Evolutionary conservation across 768 basidiomycete genomes (phyloP).

Genomic region (Cyclocybe aegerita): DNA sequence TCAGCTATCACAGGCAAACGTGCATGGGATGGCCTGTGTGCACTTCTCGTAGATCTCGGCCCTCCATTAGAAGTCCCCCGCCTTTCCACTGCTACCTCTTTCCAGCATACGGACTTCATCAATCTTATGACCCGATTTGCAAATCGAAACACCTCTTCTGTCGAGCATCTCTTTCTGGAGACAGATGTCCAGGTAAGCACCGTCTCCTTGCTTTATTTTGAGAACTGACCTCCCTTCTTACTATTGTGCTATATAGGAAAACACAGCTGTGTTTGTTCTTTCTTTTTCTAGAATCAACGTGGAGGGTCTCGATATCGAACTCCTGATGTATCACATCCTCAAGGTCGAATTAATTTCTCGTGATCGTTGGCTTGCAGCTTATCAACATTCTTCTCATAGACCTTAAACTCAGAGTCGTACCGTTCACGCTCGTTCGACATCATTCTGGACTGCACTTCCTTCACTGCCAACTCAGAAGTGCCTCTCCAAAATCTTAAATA

Average conservation of each 20-base stretch:
- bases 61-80: constrained; percentile 66
- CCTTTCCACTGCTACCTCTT: constrained; percentile 45
- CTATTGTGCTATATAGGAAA: constrained; percentile 22
- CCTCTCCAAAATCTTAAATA: constrained; percentile 82
- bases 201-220: background rate
- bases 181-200: constrained; percentile 46
- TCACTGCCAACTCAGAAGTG: constrained; percentile 71
- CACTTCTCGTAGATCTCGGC: constrained; percentile 76
- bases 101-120: constrained; percentile 62
- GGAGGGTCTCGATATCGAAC: constrained; percentile 75
- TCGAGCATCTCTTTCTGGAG: constrained; percentile 67
- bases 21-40: constrained; percentile 83
- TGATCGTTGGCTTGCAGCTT: background rate
- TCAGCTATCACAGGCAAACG: constrained; percentile 66
- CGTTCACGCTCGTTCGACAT: constrained; percentile 60
- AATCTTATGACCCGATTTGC: constrained; percentile 66
- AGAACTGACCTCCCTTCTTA: background rate
- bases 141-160: constrained; percentile 58
- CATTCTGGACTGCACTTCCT: constrained; percentile 80
- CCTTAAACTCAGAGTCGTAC: constrained; percentile 47
- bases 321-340: constrained; percentile 76
- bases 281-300: constrained; percentile 72
- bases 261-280: constrained; percentile 62
- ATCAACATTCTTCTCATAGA: constrained; percentile 33
- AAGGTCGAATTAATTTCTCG: constrained; percentile 41